Evolutionary conservation across 2,329 filamentous ascomycete species (phyloP).

Genomic region (Zarea fungicola): DNA sequence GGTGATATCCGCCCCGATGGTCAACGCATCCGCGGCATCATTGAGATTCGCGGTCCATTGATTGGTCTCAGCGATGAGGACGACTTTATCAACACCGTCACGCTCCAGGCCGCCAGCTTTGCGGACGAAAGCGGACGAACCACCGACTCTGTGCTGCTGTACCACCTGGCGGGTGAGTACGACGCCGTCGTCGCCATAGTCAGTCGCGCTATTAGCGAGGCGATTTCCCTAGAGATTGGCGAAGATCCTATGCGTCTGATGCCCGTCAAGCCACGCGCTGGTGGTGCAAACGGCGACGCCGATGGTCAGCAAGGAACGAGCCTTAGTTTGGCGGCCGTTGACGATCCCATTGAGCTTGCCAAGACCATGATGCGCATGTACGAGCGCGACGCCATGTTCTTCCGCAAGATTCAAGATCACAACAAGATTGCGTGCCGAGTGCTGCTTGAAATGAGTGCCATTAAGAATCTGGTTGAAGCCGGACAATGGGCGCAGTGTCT

Average conservation of each 20-base stretch:
- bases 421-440: slow-evolving; percentile 54
- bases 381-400: slow-evolving; percentile 56
- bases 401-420: slow-evolving; percentile 49
- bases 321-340: slow-evolving; percentile 55
- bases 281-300: slow-evolving; percentile 32
- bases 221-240: slow-evolving; percentile 79
- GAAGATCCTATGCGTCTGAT: slow-evolving; percentile 73
- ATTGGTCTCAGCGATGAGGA: slow-evolving; percentile 75
- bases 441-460: slow-evolving; percentile 55
- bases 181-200: slow-evolving; percentile 89
- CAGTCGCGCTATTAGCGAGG: slow-evolving; percentile 84
- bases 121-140: slow-evolving; percentile 92
- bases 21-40: slow-evolving; percentile 75
- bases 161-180: slow-evolving; percentile 91
- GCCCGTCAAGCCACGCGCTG: slow-evolving; percentile 68
- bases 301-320: slow-evolving; percentile 46
- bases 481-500: slow-evolving; percentile 53
- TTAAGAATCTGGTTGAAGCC: slow-evolving; percentile 51
- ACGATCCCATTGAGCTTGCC: slow-evolving; percentile 56
- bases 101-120: slow-evolving; percentile 82
- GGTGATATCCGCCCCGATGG: slow-evolving; percentile 88
- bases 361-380: slow-evolving; percentile 60
- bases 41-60: slow-evolving; percentile 77
- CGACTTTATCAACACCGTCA: slow-evolving; percentile 88
- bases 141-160: slow-evolving; percentile 89